Evolutionary conservation across 768 basidiomycete genomes (phyloP).

Genomic region (Pulveroboletus sp.): DNA sequence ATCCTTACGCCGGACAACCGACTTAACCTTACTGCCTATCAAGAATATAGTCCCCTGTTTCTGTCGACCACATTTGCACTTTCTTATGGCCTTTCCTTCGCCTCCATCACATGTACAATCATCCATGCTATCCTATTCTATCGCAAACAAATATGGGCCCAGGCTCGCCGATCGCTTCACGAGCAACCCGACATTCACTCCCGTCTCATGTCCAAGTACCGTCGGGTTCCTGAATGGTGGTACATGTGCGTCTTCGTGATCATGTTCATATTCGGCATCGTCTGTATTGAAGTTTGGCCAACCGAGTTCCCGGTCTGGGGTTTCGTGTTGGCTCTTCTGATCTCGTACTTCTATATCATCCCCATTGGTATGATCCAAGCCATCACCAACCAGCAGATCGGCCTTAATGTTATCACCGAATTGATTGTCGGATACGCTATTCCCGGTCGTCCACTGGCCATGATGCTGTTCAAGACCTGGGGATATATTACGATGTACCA

Average conservation of each 20-base stretch:
- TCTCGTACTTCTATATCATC: constrained; percentile 61
- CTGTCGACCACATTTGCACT: constrained; percentile 48
- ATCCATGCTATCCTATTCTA: constrained; percentile 47
- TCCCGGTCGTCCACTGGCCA: constrained; percentile 64
- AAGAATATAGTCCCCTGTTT: constrained; percentile 39
- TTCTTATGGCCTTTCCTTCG: constrained; percentile 47
- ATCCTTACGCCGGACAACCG: constrained; percentile 32
- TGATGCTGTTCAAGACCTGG: constrained; percentile 77
- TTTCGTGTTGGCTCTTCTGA: constrained; percentile 37
- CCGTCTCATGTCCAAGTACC: constrained; percentile 54
- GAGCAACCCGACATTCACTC: constrained; percentile 60
- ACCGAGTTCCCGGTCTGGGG: constrained; percentile 44
- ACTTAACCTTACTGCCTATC: constrained; percentile 32
- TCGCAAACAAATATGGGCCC: constrained; percentile 51
- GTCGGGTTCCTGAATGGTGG: constrained; percentile 59
- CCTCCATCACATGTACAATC: constrained; percentile 37
- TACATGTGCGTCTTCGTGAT: constrained; percentile 41
- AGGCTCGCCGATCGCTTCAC: constrained; percentile 45
- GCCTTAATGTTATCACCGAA: constrained; percentile 66
- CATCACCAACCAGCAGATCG: constrained; percentile 76
- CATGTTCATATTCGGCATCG: constrained; percentile 57
- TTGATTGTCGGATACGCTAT: constrained; percentile 56
- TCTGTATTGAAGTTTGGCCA: constrained; percentile 62
- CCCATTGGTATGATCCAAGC: constrained; percentile 77
- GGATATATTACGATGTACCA: constrained; percentile 63